These are phyloP conservation scores for Stropharia rugosoannulata DNA, from an alignment of 768 basidiomycete species.

Conservation along the genomic window DNA sequence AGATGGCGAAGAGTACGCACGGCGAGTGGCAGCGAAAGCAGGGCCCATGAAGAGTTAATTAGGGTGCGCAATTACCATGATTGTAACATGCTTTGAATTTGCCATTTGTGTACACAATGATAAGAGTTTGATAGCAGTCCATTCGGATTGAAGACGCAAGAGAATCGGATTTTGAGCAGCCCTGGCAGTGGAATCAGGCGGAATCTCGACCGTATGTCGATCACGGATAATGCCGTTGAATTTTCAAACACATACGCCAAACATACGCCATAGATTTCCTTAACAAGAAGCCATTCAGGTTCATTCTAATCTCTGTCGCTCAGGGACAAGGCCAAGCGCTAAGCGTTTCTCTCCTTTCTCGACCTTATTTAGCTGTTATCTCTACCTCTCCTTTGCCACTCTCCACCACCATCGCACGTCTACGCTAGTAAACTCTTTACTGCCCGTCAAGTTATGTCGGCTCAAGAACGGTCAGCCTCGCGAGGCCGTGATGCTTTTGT, in stretches of 20 bases:
- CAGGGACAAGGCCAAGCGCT: background rate
- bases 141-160: too few species aligned
- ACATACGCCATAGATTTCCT: too few species aligned
- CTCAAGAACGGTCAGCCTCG: constrained; percentile 1
- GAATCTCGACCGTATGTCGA: too few species aligned
- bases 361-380: background rate
- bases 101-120: too few species aligned
- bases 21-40: background rate
- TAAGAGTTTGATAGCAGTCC: too few species aligned
- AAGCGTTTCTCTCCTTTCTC: background rate
- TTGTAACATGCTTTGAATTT: too few species aligned
- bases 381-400: background rate
- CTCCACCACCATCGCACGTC: background rate
- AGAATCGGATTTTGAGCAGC: too few species aligned
- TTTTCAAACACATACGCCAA: background rate
- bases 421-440: background rate
- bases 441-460: background rate
- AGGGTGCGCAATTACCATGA: too few species aligned
- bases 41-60: background rate
- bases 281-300: too few species aligned
- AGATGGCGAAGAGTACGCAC: constrained; percentile 11
- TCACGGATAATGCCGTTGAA: background rate
- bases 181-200: too few species aligned
- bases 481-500: background rate
- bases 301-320: too few species aligned